A percentile compares a stretch with the other conserved stretches of the same genome.
Conservation (phyloP, 805 yeast species). For the Metschnikowia similis region DNA sequence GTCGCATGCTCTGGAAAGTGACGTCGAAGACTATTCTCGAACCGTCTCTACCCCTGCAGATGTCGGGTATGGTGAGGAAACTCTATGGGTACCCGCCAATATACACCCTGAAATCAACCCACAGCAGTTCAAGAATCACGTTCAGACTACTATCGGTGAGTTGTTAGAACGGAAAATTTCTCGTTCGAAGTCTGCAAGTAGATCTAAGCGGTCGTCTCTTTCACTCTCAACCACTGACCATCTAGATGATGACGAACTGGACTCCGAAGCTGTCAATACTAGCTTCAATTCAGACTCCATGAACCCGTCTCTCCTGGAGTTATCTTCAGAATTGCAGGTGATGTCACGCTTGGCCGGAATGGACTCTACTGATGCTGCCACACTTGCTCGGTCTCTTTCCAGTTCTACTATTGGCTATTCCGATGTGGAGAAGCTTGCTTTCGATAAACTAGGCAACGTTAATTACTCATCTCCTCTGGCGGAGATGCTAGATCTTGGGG, state of each 20-base stretch:
- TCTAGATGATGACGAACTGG: not conserved
- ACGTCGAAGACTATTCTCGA: not conserved
- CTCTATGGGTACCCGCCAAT: slow-evolving; percentile 94
- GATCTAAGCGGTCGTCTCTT: slow-evolving; percentile 17
- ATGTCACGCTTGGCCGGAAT: slow-evolving; percentile 74
- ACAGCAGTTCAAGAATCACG: slow-evolving; percentile 69
- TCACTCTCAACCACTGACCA: slow-evolving; percentile 14
- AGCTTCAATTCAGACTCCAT: slow-evolving; percentile 1
- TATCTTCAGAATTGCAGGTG: slow-evolving; percentile 70
- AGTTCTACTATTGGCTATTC: slow-evolving; percentile 62
- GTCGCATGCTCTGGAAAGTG: not conserved
- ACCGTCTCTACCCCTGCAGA: slow-evolving; percentile 5
- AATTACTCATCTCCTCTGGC: slow-evolving; percentile 8
- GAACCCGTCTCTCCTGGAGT: slow-evolving; percentile 64
- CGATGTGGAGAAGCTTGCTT: slow-evolving; percentile 43
- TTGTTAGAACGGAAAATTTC: slow-evolving; percentile 36
- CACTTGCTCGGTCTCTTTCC: slow-evolving; percentile 76
- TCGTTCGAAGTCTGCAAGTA: slow-evolving; percentile 11
- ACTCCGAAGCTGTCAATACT: not conserved
- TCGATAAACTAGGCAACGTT: slow-evolving; percentile 29
- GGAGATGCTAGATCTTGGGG: slow-evolving; percentile 14
- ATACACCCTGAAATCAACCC: slow-evolving; percentile 95
- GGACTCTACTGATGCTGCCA: slow-evolving; percentile 74
- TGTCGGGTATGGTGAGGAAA: slow-evolving; percentile 21
- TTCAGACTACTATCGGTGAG: slow-evolving; percentile 55